Percentiles rank a stretch among this genome's conserved stretches.
Evolutionary conservation across 805 yeast species (phyloP).

Genomic region (Pichia eremophila): DNA sequence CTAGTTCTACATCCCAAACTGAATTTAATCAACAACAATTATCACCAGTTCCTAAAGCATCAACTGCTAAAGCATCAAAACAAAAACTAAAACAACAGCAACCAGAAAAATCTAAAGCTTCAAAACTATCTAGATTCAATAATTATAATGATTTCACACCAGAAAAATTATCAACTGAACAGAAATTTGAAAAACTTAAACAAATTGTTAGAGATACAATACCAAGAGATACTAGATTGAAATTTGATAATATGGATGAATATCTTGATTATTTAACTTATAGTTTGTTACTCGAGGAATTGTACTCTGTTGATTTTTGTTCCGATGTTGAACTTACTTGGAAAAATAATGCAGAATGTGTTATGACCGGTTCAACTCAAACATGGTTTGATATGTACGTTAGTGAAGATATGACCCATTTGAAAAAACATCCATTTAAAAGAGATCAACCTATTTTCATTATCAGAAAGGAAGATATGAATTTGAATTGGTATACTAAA

Average conservation of each 20-base stretch:
- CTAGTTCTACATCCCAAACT: no score
- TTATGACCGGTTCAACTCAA: constrained; percentile 33
- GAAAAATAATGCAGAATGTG: constrained; percentile 21
- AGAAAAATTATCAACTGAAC: no score
- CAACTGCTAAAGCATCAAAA: no score
- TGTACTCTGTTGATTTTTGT: constrained; percentile 35
- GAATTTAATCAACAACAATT: no score
- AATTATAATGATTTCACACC: no score
- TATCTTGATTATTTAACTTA: constrained; percentile 53
- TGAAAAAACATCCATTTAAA: constrained; percentile 52
- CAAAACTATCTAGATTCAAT: no score
- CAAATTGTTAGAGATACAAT: constrained; percentile 14
- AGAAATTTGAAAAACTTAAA: constrained; percentile 12
- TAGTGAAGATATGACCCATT: constrained; percentile 40
- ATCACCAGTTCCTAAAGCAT: no score
- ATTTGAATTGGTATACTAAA: constrained; percentile 12
- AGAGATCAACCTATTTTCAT: constrained; percentile 51
- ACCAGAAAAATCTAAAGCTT: no score
- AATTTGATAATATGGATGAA: constrained; percentile 38
- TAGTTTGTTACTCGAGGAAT: constrained; percentile 56
- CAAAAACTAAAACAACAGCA: no score
- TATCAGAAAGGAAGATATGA: constrained; percentile 34
- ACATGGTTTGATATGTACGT: constrained; percentile 40
- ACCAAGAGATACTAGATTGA: constrained; percentile 14
- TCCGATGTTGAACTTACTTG: constrained; percentile 35